phyloP scores from a whole-genome alignment of 805 yeast genomes.

The Cyberlindnera meyerae region DNA sequence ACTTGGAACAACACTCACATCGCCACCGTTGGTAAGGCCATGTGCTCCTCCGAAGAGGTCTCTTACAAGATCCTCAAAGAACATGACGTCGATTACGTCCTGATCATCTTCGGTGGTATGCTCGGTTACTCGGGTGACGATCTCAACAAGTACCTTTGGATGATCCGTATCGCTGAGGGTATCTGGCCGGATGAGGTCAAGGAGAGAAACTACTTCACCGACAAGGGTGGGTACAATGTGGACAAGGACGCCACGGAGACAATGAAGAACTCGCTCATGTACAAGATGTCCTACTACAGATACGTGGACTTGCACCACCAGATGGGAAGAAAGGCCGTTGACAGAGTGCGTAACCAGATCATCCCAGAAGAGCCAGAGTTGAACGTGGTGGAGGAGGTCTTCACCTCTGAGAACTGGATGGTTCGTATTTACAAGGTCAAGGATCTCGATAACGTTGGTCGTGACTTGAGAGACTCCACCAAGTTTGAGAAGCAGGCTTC shows the following conservation, averaged over 20 bases:
- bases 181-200: conserved; percentile 98
- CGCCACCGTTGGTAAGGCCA: conserved; percentile 98
- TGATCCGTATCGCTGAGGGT: conserved; percentile 98
- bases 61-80: conserved; percentile 84
- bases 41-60: conserved; percentile 84
- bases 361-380: conserved; percentile 57
- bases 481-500: conserved; percentile 39
- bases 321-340: conserved; percentile 56
- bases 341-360: conserved; percentile 84
- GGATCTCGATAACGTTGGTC: conserved; percentile 81
- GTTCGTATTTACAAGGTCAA: conserved; percentile 92
- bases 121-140: conserved; percentile 96
- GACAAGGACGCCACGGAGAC: conserved; percentile 77
- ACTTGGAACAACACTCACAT: conserved; percentile 99
- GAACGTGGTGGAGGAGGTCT: conserved; percentile 86
- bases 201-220: conserved; percentile 81
- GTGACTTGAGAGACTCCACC: conserved; percentile 61
- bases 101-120: conserved; percentile 91
- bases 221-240: conserved; percentile 81
- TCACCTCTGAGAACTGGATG: conserved; percentile 94
- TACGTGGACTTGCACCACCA: conserved; percentile 58
- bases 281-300: conserved; percentile 89
- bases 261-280: conserved; percentile 88
- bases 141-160: conserved; percentile 94
- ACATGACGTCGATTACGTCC: conserved; percentile 92